Percentiles rank a stretch among this genome's conserved stretches.
Conservation (phyloP, 768 basidiomycete species). For the Lactarius evosmus region DNA sequence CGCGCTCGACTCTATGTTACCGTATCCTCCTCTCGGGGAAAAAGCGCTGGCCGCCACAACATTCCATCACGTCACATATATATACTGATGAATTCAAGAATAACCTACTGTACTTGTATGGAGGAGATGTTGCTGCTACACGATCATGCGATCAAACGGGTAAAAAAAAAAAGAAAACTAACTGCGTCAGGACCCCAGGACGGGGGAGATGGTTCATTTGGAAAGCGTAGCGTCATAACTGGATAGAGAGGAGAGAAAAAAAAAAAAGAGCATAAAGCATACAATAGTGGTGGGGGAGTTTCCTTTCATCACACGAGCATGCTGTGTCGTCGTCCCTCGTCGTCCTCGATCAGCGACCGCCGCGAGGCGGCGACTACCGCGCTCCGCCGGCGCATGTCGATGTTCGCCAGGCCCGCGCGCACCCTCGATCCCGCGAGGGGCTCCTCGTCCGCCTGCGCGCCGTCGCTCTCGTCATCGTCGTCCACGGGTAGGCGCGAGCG, state of each 20-base stretch:
- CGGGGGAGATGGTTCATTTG: neutral
- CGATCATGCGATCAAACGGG: conserved; percentile 15
- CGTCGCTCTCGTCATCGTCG: conserved; percentile 61
- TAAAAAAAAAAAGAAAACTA: neutral
- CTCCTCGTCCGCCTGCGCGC: conserved; percentile 70
- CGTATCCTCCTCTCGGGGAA: neutral
- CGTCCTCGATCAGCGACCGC: conserved; percentile 40
- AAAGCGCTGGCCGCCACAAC: neutral
- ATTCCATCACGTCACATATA: conserved; percentile 14
- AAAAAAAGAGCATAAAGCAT: conserved; percentile 10
- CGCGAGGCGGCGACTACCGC: conserved; percentile 30
- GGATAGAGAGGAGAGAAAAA: neutral
- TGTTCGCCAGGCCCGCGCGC: conserved; percentile 46
- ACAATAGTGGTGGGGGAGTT: neutral
- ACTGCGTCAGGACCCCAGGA: conserved; percentile 1
- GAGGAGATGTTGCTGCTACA: conserved; percentile 12
- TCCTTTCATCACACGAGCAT: conserved; percentile 47
- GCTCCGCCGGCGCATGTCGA: conserved; percentile 54
- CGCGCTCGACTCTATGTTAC: neutral
- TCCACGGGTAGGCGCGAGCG: conserved; percentile 47
- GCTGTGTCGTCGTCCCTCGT: conserved; percentile 62
- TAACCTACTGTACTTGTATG: conserved; percentile 23
- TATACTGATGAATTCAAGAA: conserved; percentile 19
- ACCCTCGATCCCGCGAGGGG: conserved; percentile 32
- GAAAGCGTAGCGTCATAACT: conserved; percentile 8